A percentile compares a stretch with the other conserved stretches of the same genome.
These are phyloP conservation scores for Pseudonitzschia pungens DNA, from an alignment of 108 stramenopile genomes.

Conservation along the genomic window DNA sequence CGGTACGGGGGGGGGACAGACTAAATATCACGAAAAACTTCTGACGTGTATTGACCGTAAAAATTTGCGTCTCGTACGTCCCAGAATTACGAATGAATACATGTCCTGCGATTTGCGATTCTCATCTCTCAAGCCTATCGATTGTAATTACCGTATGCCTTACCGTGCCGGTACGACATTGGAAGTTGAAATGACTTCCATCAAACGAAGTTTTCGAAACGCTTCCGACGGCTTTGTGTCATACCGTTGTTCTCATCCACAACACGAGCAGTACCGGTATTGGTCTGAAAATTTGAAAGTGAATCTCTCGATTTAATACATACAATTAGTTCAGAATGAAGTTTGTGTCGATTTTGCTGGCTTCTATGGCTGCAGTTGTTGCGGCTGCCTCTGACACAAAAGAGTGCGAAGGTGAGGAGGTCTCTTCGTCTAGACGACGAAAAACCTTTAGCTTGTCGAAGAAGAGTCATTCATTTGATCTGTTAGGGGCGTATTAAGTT, in stretches of 20 bases:
- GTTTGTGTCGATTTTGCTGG: constrained; percentile 27
- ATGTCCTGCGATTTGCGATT: background rate
- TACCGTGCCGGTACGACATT: too few relatives aligned
- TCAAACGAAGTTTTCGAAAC: too few relatives aligned
- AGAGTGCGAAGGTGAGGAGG: constrained; percentile 41
- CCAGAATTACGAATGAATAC: background rate
- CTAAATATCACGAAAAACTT: background rate
- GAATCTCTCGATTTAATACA: background rate
- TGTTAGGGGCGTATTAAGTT: background rate
- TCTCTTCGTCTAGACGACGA: background rate
- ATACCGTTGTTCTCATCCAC: too few relatives aligned
- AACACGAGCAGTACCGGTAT: too few relatives aligned
- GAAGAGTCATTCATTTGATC: background rate
- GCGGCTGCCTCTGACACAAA: constrained; percentile 24
- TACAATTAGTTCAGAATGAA: constrained; percentile 25
- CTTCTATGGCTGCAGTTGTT: constrained; percentile 15
- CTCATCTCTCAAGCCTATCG: too few relatives aligned
- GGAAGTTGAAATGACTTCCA: too few relatives aligned
- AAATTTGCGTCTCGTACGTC: too few relatives aligned
- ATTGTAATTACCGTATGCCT: too few relatives aligned
- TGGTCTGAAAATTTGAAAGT: too few relatives aligned
- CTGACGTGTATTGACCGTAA: background rate
- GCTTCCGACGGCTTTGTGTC: too few relatives aligned
- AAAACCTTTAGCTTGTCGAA: background rate
- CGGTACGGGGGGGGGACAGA: background rate